A percentile compares a stretch with the other conserved stretches of the same genome.
These are phyloP conservation scores for Cyberlindnera petersonii DNA, from an alignment of 805 yeast genomes.

Conservation along the genomic window DNA sequence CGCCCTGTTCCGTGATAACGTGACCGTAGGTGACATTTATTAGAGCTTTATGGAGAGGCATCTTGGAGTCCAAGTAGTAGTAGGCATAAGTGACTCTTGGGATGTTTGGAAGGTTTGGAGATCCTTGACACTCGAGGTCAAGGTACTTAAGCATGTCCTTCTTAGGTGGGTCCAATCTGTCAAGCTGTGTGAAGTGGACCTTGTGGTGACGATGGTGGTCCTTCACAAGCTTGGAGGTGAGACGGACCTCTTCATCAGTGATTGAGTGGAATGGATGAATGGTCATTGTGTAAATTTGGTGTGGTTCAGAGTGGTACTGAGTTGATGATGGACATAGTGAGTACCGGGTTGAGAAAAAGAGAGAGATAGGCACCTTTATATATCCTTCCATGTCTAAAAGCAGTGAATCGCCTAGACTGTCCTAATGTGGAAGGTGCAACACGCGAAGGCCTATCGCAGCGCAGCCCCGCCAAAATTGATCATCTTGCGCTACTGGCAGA, in stretches of 20 bases:
- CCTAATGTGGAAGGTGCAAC: constrained; percentile 12
- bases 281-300: constrained; percentile 10
- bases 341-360: no score
- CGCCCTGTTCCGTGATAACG: constrained; percentile 49
- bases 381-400: background rate
- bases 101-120: constrained; percentile 46
- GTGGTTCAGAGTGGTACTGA: background rate
- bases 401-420: constrained; percentile 10
- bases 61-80: constrained; percentile 52
- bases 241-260: constrained; percentile 53
- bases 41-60: constrained; percentile 64
- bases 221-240: constrained; percentile 57
- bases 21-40: constrained; percentile 62
- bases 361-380: background rate
- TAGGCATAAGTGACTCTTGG: constrained; percentile 66
- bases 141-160: constrained; percentile 61
- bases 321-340: no score
- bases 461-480: no score
- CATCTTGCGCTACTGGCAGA: no score
- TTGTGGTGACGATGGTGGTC: constrained; percentile 49
- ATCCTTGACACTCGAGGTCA: constrained; percentile 61
- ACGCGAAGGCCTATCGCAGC: no score
- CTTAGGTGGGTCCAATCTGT: constrained; percentile 77
- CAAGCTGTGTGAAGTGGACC: constrained; percentile 64
- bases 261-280: constrained; percentile 59